Evolutionary conservation across 257 asterid species (phyloP).

Genomic region (Gardenia jasminoides): DNA sequence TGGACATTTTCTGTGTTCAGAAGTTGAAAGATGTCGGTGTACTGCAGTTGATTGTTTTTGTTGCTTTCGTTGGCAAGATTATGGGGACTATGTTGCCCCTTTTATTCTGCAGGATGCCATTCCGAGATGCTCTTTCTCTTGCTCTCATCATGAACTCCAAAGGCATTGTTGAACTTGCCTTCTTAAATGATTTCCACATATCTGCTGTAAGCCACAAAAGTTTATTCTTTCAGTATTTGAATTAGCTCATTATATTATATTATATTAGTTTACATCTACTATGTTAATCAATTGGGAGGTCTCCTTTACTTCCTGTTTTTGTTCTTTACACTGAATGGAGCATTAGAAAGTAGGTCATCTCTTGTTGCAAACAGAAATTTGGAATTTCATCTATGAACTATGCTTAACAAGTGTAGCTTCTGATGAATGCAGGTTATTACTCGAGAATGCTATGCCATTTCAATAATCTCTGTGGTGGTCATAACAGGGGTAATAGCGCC

Average conservation of each 20-base stretch:
- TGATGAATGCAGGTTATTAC: slow-evolving; percentile 36
- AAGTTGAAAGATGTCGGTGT: slow-evolving; percentile 42
- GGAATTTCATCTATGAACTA: neutral
- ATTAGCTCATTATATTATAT: neutral
- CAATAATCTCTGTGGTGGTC: slow-evolving; percentile 44
- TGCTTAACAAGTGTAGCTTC: neutral
- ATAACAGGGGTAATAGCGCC: slow-evolving; percentile 57
- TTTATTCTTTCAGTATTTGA: neutral
- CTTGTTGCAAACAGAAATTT: neutral
- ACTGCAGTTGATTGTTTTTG: slow-evolving; percentile 50
- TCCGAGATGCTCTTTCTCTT: slow-evolving; percentile 63
- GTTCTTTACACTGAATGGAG: neutral
- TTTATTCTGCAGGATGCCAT: slow-evolving; percentile 50
- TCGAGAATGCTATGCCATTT: slow-evolving; percentile 44
- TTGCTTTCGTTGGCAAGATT: slow-evolving; percentile 56
- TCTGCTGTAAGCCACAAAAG: slow-evolving; percentile 34
- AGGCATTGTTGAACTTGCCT: slow-evolving; percentile 68
- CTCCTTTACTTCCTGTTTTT: neutral
- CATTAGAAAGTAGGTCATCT: neutral
- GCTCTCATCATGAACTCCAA: slow-evolving; percentile 73
- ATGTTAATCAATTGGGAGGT: neutral
- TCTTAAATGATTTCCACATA: slow-evolving; percentile 44
- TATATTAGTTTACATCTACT: neutral
- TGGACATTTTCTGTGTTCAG: slow-evolving; percentile 44
- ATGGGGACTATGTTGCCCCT: slow-evolving; percentile 62